A percentile compares a stretch with the other conserved stretches of the same genome.
Evolutionary conservation across 257 asterid genomes (phyloP).

Genomic region (Eustoma russellianum): DNA sequence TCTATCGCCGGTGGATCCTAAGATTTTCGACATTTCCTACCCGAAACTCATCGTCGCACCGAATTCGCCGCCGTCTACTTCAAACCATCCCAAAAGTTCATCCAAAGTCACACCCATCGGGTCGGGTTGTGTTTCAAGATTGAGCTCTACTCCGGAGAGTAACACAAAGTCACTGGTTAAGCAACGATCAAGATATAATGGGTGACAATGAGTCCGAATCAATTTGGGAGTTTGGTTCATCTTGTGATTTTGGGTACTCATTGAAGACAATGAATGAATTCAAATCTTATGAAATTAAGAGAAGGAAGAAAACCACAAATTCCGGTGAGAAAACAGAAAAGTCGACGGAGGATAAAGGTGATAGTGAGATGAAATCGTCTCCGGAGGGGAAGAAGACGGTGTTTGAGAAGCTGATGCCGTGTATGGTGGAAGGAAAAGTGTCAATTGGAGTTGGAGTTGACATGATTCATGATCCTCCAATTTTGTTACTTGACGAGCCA

Average conservation of each 20-base stretch:
- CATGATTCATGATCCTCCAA: no score
- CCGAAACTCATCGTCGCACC: constrained; percentile 33
- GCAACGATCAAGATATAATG: no score
- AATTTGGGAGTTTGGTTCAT: constrained; percentile 24
- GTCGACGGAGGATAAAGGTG: constrained; percentile 23
- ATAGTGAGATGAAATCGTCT: constrained; percentile 1
- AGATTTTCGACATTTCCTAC: constrained; percentile 24
- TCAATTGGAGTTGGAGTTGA: no score
- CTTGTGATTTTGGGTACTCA: constrained; percentile 12
- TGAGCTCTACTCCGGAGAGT: no score
- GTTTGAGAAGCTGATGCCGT: constrained; percentile 11
- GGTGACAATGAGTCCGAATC: constrained; percentile 29
- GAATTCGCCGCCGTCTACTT: constrained; percentile 55
- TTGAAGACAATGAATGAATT: constrained; percentile 5
- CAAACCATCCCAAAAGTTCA: constrained; percentile 14
- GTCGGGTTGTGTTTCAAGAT: no score
- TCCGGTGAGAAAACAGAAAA: constrained; percentile 17
- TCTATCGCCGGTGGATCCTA: constrained; percentile 24
- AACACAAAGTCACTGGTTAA: no score
- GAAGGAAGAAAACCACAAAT: constrained; percentile 11
- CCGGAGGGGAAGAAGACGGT: constrained; percentile 7
- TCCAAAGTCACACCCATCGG: constrained; percentile 18
- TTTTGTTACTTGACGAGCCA: no score
- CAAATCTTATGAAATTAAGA: constrained; percentile 6
- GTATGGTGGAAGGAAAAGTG: no score